Evolutionary conservation across 495 filamentous ascomycete species (phyloP), one percentile per base, ranked within the genome.

Genomic region (Annulohypoxylon bovei): DNA sequence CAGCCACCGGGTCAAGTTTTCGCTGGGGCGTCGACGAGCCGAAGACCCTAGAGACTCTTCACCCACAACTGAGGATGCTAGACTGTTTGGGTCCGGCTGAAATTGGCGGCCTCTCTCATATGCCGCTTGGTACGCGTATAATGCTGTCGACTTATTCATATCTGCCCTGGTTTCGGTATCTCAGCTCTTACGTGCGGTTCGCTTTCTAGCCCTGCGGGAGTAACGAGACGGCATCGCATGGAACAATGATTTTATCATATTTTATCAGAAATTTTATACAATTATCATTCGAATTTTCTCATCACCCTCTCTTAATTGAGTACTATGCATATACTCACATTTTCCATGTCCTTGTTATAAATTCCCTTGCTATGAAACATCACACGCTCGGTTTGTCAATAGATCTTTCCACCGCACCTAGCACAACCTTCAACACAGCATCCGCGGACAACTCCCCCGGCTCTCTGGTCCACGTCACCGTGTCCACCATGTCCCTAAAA

Each of bases 401-500:
- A 35, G 67, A 71, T 12, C 62, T 67, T 25, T 70, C 55, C 46
- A 92, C 88, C 18, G 86, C 85, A 6, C 91, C 90, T 28, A 94
- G 77, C 0, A 93, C 88, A 62, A 84, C 87, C 72, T 95, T 96
- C 53, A 94, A 71, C 58, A 93, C 88, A 0, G 87, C 88, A 16
- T 91, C 87, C 3, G 65, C 42, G 5, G 69, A 65, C 50, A 81
- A 28, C 64, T 28, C 81, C 79, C 54, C 70, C 74, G 69, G 73
- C 71, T 30, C 32, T 74, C 81, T 28, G 57, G 84, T 71, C 88
- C 89, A 95, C 1, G 90, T 90, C 49, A 92, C 87, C 0, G 92
- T 94, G 79, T 96, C 93, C 9, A 95, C 92, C 53, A 95, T 95
- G 80, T 96, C 93, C 56, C 93, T 79, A 16, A 93, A 66, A 16